Evolutionary conservation across 2,329 filamentous ascomycete genomes (phyloP).

Genomic region (Pyrenophora tritici-repentis): DNA sequence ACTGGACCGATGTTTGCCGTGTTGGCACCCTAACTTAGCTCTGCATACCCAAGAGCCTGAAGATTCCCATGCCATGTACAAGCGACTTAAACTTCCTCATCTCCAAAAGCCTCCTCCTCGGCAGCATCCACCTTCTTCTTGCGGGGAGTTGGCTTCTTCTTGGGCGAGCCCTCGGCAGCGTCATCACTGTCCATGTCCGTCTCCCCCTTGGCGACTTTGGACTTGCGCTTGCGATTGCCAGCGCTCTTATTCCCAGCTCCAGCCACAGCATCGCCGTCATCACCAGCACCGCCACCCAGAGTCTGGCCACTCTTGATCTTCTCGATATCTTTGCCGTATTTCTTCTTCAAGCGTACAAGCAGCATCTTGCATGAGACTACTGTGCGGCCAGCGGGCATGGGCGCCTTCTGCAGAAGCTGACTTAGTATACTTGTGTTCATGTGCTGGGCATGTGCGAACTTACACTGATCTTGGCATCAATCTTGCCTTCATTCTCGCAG

Average conservation of each 20-base stretch:
- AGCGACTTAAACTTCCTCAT: neutral
- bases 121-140: too few relatives aligned
- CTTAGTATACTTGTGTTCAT: slow-evolving; percentile 1
- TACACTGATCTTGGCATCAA: slow-evolving; percentile 13
- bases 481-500: slow-evolving; percentile 19
- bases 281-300: too few relatives aligned
- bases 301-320: slow-evolving; percentile 20
- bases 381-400: slow-evolving; percentile 29
- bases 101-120: slow-evolving; percentile 1
- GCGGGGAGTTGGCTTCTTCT: slow-evolving; percentile 21
- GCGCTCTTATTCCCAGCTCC: too few relatives aligned
- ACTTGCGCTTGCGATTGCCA: slow-evolving; percentile 23
- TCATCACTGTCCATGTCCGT: neutral
- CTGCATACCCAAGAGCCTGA: too few relatives aligned
- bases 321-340: slow-evolving; percentile 29
- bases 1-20: neutral
- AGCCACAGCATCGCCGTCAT: too few relatives aligned
- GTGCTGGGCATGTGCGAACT: neutral
- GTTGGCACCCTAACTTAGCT: too few relatives aligned
- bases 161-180: slow-evolving; percentile 12
- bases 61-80: too few relatives aligned
- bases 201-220: slow-evolving; percentile 6
- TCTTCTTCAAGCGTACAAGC: slow-evolving; percentile 30
- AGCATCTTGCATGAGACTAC: slow-evolving; percentile 34
- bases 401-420: slow-evolving; percentile 18